Base-by-base conservation (phyloP, 1,139 yeast genomes). In the Hanseniaspora sp. region DNA sequence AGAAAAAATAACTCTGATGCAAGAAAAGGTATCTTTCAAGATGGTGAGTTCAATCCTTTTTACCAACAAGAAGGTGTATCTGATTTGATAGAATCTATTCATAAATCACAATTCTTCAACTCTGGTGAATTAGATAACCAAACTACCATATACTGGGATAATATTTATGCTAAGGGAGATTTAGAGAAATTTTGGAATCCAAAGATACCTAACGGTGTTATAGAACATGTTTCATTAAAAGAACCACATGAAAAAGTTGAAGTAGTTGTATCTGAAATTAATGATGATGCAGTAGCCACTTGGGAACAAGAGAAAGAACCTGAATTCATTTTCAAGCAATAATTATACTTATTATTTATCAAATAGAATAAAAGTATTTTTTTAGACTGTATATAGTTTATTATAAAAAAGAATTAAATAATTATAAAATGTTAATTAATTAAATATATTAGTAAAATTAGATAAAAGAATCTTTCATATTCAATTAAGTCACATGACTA, bases 51-150 rank as follows among this genome's bases (percentile, higher is more conserved):
- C 71, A 78, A 96, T 64, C 97, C 97, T 33, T 82, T 94, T 0
- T 86, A 83, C 68, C 74, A 95, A 11, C 95, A 87, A 68, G 97
- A 90, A 68, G 86, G 96, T 0, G 88, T 87, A 29, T 88, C 96
- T 1, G 97, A 90, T 68, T 71, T 90, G 61, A 74, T 83, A 38
- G 81, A 62, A 82, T 86, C 54, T 71, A 82, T 56, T 86, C 81
- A 59, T 81, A 83, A 63, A 74, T 82, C 62, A 73, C 73, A 55
- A 71, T 67, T 29, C n/a, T 55, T 51, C 29, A 47, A 46, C 11
- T 23, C 39, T 8, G 40, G 55, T 39, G 42, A 47, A 29, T 31
- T 54, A 47, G 17, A 53, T 51, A 5, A 55, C 56, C 17, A 55
- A 37, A 56, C 75, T 83, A 54, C 42, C 37, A 72, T 87, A 47